Conservation (phyloP, 1,284 basidiomycete species). For the Puccinia polysora region DNA sequence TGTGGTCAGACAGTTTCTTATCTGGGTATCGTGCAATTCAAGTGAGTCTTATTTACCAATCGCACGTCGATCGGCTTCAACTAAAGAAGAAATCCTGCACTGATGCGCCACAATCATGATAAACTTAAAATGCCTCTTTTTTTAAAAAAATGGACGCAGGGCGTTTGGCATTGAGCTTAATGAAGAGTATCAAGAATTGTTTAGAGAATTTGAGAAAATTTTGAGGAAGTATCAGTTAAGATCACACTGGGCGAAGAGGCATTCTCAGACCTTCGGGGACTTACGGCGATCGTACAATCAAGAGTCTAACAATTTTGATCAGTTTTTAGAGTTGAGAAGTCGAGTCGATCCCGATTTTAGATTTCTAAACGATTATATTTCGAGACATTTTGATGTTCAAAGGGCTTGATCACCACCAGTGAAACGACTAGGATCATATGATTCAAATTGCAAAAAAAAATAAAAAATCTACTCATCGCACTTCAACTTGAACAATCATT, state of each 20-base stretch:
- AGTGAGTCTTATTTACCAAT: conserved; percentile 63
- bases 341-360: conserved; percentile 73
- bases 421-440: conserved; percentile 47
- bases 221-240: conserved; percentile 69
- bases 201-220: conserved; percentile 73
- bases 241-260: conserved; percentile 97
- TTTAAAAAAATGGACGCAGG: too few species aligned
- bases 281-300: conserved; percentile 63
- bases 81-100: too few species aligned
- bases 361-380: conserved; percentile 61
- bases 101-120: background rate
- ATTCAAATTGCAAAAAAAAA: too few species aligned
- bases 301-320: conserved; percentile 65
- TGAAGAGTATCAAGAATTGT: conserved; percentile 71
- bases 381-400: conserved; percentile 56
- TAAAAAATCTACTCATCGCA: too few species aligned
- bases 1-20: conserved; percentile 76
- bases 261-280: conserved; percentile 65
- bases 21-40: conserved; percentile 94
- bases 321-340: conserved; percentile 68
- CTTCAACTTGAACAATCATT: too few species aligned
- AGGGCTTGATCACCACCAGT: background rate
- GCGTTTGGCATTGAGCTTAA: conserved; percentile 77
- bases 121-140: background rate
- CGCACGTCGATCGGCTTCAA: too few species aligned